Evolutionary conservation across 139 green algal species (phyloP), one percentile per base, ranked within the genome.

Genomic region (Desmodesmus armatus): DNA sequence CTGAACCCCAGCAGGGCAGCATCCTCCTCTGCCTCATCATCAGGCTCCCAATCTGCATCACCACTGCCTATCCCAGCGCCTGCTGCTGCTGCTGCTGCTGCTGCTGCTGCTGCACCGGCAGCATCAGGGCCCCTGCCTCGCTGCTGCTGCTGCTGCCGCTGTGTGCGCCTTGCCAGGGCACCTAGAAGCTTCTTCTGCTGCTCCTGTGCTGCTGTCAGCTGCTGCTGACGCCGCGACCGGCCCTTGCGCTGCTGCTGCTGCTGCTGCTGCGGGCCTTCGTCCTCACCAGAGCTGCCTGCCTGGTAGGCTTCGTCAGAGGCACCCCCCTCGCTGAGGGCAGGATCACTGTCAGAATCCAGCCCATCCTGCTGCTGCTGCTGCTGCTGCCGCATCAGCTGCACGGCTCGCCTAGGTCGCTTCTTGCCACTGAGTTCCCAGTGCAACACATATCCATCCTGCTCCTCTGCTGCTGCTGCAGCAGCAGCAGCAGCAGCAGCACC

Each of bases 401-500:
- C 11, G 65, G 65, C 25, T 31, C 27, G 65, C 15, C 5, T 62
- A 47, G 31, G 7, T 29, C n/a, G n/a, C n/a, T n/a, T n/a, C n/a
- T n/a, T n/a, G n/a, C n/a, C n/a, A n/a, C n/a, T n/a, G n/a, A n/a
- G n/a, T n/a, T n/a, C n/a, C n/a, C n/a, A n/a, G 9, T 37, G 47
- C 27, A 25, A 7, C 5, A 17, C 55, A 37, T 41, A 63, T 62
- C 40, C 66, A 1, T n/a, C 67, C 41, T 82, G 43, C 9, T 87
- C 78, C 25, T 86, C 82, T 62, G 75, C 85, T 40, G 78, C 39
- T 6, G 75, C 41, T 39, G 80, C 78, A 27, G 86, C 86, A 41
- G 84, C 83, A n/a, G n/a, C n/a, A n/a, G n/a, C 19, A 82, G 67
- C 33, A 87, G 69, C 25, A 69, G 84, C 37, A 90, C 88, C 17